Percentiles rank a stretch among this genome's conserved stretches.
These are phyloP conservation scores for Epichloe sp. DNA, from an alignment of 2,329 filamentous ascomycete genomes.

Conservation along the genomic window DNA sequence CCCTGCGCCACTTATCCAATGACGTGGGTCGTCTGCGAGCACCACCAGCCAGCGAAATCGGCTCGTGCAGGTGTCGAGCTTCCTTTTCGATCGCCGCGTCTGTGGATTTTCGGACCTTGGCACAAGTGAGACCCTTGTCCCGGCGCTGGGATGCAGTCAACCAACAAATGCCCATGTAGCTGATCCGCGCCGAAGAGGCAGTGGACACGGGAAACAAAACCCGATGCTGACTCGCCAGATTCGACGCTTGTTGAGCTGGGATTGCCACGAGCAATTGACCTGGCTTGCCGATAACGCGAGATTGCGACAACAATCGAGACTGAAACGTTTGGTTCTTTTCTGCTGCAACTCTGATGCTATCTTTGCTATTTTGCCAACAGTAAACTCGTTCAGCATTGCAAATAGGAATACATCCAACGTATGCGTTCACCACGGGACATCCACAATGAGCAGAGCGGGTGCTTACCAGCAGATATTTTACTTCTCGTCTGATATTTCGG, in stretches of 20 bases:
- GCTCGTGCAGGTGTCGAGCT: slow-evolving; percentile 6
- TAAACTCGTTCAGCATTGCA: too few relatives aligned
- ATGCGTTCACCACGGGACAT: background rate
- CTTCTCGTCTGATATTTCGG: background rate
- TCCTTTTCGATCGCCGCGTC: background rate
- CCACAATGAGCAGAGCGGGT: background rate
- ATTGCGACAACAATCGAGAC: background rate
- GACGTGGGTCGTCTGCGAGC: slow-evolving; percentile 4
- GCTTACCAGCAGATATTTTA: background rate
- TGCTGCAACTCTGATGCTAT: too few relatives aligned
- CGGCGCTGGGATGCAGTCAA: background rate
- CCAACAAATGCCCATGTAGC: background rate
- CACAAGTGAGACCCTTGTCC: background rate
- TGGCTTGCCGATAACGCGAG: background rate
- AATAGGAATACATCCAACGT: too few relatives aligned
- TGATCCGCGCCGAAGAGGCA: background rate
- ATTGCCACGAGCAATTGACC: background rate
- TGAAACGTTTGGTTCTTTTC: too few relatives aligned
- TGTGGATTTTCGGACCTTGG: background rate
- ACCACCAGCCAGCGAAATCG: slow-evolving; percentile 10
- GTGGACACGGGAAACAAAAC: background rate
- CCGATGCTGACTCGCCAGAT: background rate
- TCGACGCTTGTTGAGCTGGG: background rate
- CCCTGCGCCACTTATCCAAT: slow-evolving; percentile 4
- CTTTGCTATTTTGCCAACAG: too few relatives aligned